Evolutionary conservation across 2,329 filamentous ascomycete genomes (phyloP).

Genomic region (Gnomoniopsis smithogilvyi): DNA sequence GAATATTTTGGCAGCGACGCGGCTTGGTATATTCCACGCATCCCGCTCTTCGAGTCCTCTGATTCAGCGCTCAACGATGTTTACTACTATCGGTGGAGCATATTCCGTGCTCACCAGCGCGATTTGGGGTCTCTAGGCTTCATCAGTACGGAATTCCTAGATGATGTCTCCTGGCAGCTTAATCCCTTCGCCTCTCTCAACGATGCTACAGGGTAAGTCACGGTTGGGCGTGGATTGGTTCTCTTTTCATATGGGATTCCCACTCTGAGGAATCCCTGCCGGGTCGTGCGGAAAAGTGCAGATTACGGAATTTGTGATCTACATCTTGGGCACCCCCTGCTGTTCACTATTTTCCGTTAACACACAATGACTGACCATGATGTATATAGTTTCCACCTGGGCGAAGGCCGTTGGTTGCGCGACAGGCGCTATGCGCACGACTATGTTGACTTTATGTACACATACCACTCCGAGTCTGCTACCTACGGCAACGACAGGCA

Average conservation of each 20-base stretch:
- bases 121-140: constrained; percentile 38
- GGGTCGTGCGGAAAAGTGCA: too few species aligned
- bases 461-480: constrained; percentile 24
- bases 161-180: constrained; percentile 40
- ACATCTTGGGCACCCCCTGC: too few species aligned
- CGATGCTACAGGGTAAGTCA: constrained; percentile 33
- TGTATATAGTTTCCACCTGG: constrained; percentile 31
- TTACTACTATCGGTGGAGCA: constrained; percentile 43
- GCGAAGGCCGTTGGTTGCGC: constrained; percentile 40
- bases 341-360: too few species aligned
- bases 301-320: too few species aligned
- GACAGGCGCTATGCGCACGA: constrained; percentile 41
- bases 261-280: too few species aligned
- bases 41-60: constrained; percentile 37
- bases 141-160: constrained; percentile 42
- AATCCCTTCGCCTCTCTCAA: constrained; percentile 39
- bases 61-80: constrained; percentile 35
- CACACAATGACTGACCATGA: too few species aligned
- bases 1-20: constrained; percentile 36
- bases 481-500: constrained; percentile 34
- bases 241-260: too few species aligned
- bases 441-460: constrained; percentile 38
- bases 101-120: constrained; percentile 41
- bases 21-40: constrained; percentile 35
- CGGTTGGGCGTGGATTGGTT: too few species aligned